Base-by-base conservation (phyloP, 441 rosid species). In the Raphanus hybrid region DNA sequence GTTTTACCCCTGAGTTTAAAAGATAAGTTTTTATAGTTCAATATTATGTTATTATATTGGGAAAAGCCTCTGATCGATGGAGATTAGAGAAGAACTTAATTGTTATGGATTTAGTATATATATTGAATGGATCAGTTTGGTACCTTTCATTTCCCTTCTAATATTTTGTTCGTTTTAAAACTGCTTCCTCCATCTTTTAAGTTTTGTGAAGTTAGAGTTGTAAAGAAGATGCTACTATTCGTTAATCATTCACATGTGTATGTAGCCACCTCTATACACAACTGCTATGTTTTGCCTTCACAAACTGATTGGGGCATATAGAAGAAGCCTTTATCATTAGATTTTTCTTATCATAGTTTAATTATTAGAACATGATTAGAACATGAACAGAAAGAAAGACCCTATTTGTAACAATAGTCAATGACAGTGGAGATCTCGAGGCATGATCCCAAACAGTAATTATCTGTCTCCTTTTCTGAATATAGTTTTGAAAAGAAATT, bases 191-290 rank as follows among this genome's bases (percentile, higher is more conserved):
- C 34, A 54, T 69, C 29, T 63, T 72, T 62, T 73, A 73, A 73
- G 74, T 78, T 73, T 78, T 67, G 65, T 67, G 65, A 73, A 61
- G 70, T 39, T 67, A 73, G 70, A 67, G 14, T 68, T 78, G 75
- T 78, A 68, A 68, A 68, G 61, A 73, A 67, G 29, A 60, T 52
- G 32, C 50, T 62, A 60, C 68, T 73, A 52, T 52, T 52, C 50
- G 50, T 63, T 68, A 54, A 73, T 39, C 39, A 34, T 68, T 68
- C 45, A 78, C 58, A 48, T 71, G 63, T 78, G 34, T 71, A 32
- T 67, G 15, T 52, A 65, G 73, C 73, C 69, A 48, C 64, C 69
- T 59, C 57, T 71, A 66, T 10, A 59, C 6, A 23, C 61, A 9
- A 7, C 7, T 59, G 35, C 64, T 59, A 23, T 77, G 61, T 59